Evolutionary conservation across 2,329 filamentous ascomycete genomes (phyloP).

Genomic region (Pseudocercospora pini-densiflorae): DNA sequence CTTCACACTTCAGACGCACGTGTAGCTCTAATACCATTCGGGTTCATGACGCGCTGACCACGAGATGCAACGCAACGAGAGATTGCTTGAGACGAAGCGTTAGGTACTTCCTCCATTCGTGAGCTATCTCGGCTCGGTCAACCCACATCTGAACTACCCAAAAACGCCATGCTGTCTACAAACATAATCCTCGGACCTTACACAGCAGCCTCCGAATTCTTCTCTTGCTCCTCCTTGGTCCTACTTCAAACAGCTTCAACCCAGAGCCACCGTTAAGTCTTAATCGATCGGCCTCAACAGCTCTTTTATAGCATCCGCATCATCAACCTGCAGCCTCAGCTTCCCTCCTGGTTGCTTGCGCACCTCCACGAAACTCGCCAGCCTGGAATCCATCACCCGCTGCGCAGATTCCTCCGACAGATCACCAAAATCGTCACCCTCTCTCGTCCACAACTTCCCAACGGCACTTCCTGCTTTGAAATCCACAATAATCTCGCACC

Average conservation of each 20-base stretch:
- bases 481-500: background rate
- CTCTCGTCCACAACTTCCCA: background rate
- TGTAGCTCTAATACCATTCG: too few species aligned
- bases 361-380: background rate
- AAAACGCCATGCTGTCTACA: too few species aligned
- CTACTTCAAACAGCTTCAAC: background rate
- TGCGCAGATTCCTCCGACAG: background rate
- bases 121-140: too few species aligned
- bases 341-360: background rate
- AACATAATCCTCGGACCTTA: too few species aligned
- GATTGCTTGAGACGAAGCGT: too few species aligned
- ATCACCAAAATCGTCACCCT: background rate
- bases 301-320: background rate
- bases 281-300: background rate
- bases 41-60: too few species aligned
- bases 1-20: too few species aligned
- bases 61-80: too few species aligned
- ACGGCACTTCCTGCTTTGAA: background rate
- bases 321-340: background rate
- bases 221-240: background rate
- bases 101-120: too few species aligned
- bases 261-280: background rate
- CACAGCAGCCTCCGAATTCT: too few species aligned
- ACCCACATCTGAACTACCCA: too few species aligned
- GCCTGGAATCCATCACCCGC: background rate